A percentile compares a stretch with the other conserved stretches of the same genome.
phyloP scores from a whole-genome alignment of 768 basidiomycete species.

The Myochromella boudieri region DNA sequence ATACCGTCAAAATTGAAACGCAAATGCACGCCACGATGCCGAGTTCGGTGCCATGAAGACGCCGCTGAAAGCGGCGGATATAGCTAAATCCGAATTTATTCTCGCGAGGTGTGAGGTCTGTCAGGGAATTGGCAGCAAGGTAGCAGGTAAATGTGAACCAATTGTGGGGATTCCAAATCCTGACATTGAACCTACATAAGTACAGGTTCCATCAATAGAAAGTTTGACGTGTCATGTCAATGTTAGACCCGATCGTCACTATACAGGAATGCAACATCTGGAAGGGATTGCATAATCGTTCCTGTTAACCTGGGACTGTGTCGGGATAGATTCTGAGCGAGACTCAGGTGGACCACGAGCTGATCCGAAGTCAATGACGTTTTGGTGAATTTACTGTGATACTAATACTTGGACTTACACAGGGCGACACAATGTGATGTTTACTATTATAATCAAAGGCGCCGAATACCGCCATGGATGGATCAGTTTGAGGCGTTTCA shows the following conservation, averaged over 20 bases:
- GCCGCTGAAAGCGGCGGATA: slow-evolving; percentile 12
- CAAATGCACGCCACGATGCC: slow-evolving; percentile 12
- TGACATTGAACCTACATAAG: too few relatives aligned
- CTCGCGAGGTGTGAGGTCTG: slow-evolving; percentile 12
- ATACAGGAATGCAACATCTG: not conserved
- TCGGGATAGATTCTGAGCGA: too few relatives aligned
- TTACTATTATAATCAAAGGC: too few relatives aligned
- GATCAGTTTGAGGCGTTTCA: too few relatives aligned
- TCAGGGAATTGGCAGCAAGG: slow-evolving; percentile 4
- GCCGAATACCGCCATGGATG: too few relatives aligned
- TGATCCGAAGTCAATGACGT: slow-evolving; percentile 13
- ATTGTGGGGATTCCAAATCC: slow-evolving; percentile 1
- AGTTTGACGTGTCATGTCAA: slow-evolving; percentile 23
- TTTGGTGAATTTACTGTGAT: too few relatives aligned
- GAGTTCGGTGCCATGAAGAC: slow-evolving; percentile 5
- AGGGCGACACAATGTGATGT: too few relatives aligned
- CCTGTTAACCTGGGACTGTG: not conserved
- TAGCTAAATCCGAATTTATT: slow-evolving; percentile 8
- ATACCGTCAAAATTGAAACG: slow-evolving; percentile 9
- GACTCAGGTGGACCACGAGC: not conserved
- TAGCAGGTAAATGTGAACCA: slow-evolving; percentile 7
- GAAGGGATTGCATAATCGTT: not conserved
- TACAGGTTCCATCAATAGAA: slow-evolving; percentile 13
- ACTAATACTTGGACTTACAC: too few relatives aligned
- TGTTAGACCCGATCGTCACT: slow-evolving; percentile 6